Base-by-base conservation (phyloP, 441 rosid genomes). In the Gossypium trilobum region DNA sequence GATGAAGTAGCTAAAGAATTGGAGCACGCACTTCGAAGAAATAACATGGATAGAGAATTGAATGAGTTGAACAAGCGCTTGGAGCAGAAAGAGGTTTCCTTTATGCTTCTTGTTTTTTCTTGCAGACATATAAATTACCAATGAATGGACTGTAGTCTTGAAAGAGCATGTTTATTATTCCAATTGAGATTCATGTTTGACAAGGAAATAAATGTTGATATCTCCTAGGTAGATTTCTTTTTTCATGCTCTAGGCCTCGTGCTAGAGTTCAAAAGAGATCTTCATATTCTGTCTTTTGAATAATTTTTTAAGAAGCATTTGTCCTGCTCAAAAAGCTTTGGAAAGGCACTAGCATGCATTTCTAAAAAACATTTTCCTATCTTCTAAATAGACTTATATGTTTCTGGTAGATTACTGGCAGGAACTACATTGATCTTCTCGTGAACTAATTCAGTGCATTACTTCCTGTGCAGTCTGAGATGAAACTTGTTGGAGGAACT, bases 1-100 rank as follows among this genome's bases (percentile, higher is more conserved):
- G 92, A 83, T 78, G 89, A 83, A 82, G 88, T 83, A 33, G 80
- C 85, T 50, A 85, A 83, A 71, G 91, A 89, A 81, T 89, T 87
- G 87, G 91, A 86, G 80, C 91, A 89, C 64, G 60, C 82, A 70
- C 83, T 89, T 77, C 73, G 84, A 78, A 83, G 73, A 36, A 85
- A 83, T 81, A 82, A 81, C 65, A 81, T 89, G 94, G 94, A 80
- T 25, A 85, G 79, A 73, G 91, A 89, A 80, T 77, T 89, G 79
- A 79, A 78, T 46, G 94, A 89, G 76, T 72, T 89, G 72, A 86
- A 85, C 75, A 85, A 82, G 77, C 82, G 83, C 67, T 82, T 87
- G 80, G 90, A 89, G 81, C 85, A 86, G 89, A 89, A 89, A 82
- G 88, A 89, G 94, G 94, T 89, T 69, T 72, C 48, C 42, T 48